Evolutionary conservation across 2,329 filamentous ascomycete species (phyloP), one percentile per base, ranked within the genome.

Genomic region (Pseudocercospora fuligena): DNA sequence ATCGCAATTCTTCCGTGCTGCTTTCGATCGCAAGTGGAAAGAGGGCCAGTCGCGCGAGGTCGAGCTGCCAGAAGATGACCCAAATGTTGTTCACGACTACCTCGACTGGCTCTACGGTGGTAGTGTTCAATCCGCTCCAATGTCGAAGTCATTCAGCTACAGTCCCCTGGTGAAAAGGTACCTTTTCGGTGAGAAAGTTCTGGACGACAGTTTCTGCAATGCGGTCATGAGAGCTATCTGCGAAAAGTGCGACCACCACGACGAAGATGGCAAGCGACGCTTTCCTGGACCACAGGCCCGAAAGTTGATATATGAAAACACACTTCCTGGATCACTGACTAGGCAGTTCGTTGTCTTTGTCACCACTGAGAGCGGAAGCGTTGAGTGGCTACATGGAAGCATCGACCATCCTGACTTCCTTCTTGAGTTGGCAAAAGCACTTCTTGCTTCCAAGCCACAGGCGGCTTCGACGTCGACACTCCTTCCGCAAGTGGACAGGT

Each of bases 311-410:
- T 68, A 69, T 29, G 29, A 29, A 11, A 60, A 57, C 2, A 64
- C 66, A 9, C 2, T 43, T 3, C 1, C 16, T 8, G 49, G 36
- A 11, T 68, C 65, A 6, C 60, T 60, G 2, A 59, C 60, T 5
- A 40, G 63, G 1, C 27, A 31, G 2, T 56, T 68, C 46, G 21
- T 68, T 19, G 49, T 63, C 8, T 25, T 61, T 25, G 47, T 60
- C 5, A 31, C 51, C 43, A 7, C 51, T 16, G 12, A 67, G 6
- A 56, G 16, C 27, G 65, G 61, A 9, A 8, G 14, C 5, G 9
- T 27, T 3, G 25, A 56, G 6, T 80, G 49, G 68, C 73, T 19
- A 6, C 12, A 40, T 0, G 51, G 51, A 23, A 49, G 56, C 7
- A 33, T n/a, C 1, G 59, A 27, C 3, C 23, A 61, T 33, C 33